Evolutionary conservation across 345 rosid genomes (phyloP).

Genomic region (Arabidopsis arenosa): DNA sequence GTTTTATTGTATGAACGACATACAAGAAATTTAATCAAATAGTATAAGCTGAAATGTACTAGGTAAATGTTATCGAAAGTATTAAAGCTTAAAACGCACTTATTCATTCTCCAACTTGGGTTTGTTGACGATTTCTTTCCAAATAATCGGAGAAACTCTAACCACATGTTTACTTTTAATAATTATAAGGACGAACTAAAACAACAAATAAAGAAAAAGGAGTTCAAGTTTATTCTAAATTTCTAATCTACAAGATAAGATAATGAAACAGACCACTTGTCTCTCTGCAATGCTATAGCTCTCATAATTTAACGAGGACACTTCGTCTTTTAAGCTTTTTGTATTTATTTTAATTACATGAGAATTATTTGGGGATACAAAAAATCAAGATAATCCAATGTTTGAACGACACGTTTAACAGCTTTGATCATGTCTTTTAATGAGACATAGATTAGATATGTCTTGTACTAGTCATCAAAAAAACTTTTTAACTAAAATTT

Average conservation of each 20-base stretch:
- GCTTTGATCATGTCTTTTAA: conserved; percentile 12
- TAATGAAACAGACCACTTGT: conserved; percentile 45
- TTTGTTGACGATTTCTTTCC: conserved; percentile 11
- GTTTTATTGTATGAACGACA: background rate
- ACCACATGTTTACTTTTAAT: conserved; percentile 15
- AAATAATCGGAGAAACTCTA: conserved; percentile 23
- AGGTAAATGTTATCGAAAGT: background rate
- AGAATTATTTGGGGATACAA: background rate
- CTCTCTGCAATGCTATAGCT: conserved; percentile 18
- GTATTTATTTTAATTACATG: conserved; percentile 35
- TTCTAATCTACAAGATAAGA: conserved; percentile 40
- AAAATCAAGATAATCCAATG: conserved; percentile 14
- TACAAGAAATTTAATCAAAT: background rate
- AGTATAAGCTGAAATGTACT: background rate
- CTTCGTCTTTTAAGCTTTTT: conserved; percentile 33
- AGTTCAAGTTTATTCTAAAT: conserved; percentile 26
- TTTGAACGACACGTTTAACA: conserved; percentile 31
- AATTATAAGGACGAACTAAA: conserved; percentile 1
- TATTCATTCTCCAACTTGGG: conserved; percentile 6
- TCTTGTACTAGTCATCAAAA: conserved; percentile 9
- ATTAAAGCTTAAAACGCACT: background rate
- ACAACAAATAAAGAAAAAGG: conserved; percentile 22
- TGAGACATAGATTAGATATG: conserved; percentile 36
- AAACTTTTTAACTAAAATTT: background rate
- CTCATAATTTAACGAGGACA: conserved; percentile 18